Evolutionary conservation across 2,329 filamentous ascomycete genomes (phyloP).

Genomic region (Colletotrichum lupini): DNA sequence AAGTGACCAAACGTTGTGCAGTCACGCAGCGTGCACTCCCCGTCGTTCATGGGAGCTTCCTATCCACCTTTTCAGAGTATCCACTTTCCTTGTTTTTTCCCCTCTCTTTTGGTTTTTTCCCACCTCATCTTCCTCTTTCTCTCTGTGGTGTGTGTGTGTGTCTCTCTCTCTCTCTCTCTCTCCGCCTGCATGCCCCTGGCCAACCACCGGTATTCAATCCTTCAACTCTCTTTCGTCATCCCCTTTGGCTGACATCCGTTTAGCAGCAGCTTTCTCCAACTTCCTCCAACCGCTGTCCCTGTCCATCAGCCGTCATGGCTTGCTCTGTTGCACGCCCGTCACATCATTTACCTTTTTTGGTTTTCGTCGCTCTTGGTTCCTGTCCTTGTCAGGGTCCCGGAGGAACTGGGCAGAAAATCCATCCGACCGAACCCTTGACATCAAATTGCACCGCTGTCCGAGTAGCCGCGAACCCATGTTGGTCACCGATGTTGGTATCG

Average conservation of each 20-base stretch:
- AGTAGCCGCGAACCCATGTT: background rate
- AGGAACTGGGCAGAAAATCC: slow-evolving; percentile 25
- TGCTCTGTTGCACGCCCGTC: background rate
- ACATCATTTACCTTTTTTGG: background rate
- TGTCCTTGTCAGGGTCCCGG: background rate
- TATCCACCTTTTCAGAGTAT: background rate
- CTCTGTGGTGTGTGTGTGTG: background rate
- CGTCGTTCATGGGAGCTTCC: no score
- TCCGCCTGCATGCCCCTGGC: no score
- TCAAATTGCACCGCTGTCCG: background rate
- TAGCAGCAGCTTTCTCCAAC: slow-evolving; percentile 1
- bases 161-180: background rate
- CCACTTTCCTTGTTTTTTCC: slow-evolving; percentile 5
- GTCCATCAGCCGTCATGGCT: slow-evolving; percentile 11
- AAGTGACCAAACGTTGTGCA: background rate
- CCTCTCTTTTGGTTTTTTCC: background rate
- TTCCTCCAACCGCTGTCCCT: background rate
- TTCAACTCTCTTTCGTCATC: no score
- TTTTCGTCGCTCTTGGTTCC: background rate
- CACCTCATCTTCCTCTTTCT: background rate
- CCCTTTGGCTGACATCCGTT: no score
- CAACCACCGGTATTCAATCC: no score
- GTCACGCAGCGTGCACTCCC: background rate
- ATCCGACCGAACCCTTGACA: background rate
- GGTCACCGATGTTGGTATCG: background rate